These are phyloP conservation scores for Paramyrothecium sp. DNA, from an alignment of 2,329 filamentous ascomycete species.

Conservation along the genomic window DNA sequence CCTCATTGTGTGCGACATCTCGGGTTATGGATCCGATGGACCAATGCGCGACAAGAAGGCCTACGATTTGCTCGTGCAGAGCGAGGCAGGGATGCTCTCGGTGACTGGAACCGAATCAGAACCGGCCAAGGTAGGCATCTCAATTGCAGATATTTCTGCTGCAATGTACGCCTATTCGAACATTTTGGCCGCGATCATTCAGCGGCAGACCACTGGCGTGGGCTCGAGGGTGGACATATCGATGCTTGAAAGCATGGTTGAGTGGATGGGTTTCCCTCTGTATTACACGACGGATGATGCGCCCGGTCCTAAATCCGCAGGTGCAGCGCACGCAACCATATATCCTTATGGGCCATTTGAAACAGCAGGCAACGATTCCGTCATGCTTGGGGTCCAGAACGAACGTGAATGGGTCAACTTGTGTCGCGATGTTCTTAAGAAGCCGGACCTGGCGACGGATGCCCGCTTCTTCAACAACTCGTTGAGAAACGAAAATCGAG, in stretches of 20 bases:
- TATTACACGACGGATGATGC: slow-evolving; percentile 51
- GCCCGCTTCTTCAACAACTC: slow-evolving; percentile 46
- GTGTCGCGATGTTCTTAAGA: slow-evolving; percentile 42
- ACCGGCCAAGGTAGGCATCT: slow-evolving; percentile 50
- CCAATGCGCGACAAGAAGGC: slow-evolving; percentile 54
- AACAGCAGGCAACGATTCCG: slow-evolving; percentile 42
- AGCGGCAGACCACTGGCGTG: slow-evolving; percentile 44
- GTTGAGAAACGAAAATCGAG: slow-evolving; percentile 43
- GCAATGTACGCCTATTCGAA: slow-evolving; percentile 52
- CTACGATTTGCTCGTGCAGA: slow-evolving; percentile 54
- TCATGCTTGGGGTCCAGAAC: slow-evolving; percentile 58
- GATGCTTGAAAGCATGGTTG: slow-evolving; percentile 57
- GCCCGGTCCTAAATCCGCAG: slow-evolving; percentile 38
- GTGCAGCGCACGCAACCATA: slow-evolving; percentile 52
- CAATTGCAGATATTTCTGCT: slow-evolving; percentile 53
- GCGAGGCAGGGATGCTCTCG: slow-evolving; percentile 50
- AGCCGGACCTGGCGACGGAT: slow-evolving; percentile 40
- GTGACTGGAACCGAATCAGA: slow-evolving; percentile 44
- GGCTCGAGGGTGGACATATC: slow-evolving; percentile 53
- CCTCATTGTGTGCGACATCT: slow-evolving; percentile 54
- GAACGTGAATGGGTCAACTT: slow-evolving; percentile 54
- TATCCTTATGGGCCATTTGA: slow-evolving; percentile 57
- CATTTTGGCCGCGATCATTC: slow-evolving; percentile 47
- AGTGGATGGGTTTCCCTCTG: slow-evolving; percentile 58
- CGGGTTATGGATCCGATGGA: slow-evolving; percentile 49